phyloP scores from a whole-genome alignment of 139 green algal genomes.

The Bryopsis sp. region DNA sequence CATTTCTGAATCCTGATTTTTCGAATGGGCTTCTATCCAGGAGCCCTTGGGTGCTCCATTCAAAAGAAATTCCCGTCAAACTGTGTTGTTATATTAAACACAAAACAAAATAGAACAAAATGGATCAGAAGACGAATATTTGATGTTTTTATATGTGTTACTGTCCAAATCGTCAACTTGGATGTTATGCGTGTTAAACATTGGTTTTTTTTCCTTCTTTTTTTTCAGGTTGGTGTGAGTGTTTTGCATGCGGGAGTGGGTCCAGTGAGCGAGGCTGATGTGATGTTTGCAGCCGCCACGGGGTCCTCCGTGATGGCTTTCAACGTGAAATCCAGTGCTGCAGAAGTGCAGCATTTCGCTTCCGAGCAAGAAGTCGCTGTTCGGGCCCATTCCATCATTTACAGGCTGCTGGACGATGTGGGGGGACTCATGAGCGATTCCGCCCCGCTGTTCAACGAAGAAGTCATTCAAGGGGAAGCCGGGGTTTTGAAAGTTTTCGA shows the following conservation, averaged over 20 bases:
- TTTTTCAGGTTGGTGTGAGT: constrained; percentile 28
- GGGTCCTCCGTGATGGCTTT: constrained; percentile 65
- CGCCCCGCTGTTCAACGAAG: constrained; percentile 15
- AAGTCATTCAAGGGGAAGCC: constrained; percentile 38
- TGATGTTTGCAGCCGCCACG: constrained; percentile 55
- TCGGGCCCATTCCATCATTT: constrained; percentile 62
- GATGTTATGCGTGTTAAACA: background rate
- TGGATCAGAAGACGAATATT: too few relatives aligned
- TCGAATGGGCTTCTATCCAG: too few relatives aligned
- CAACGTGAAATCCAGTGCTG: constrained; percentile 42
- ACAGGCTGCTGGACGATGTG: constrained; percentile 65
- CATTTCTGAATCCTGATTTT: too few relatives aligned
- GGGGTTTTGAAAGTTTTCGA: constrained; percentile 40
- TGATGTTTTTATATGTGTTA: too few relatives aligned
- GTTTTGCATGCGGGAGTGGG: constrained; percentile 62
- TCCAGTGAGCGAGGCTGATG: constrained; percentile 51
- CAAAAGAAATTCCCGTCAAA: too few relatives aligned
- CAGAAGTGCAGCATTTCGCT: constrained; percentile 29
- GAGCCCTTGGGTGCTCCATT: too few relatives aligned
- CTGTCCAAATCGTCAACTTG: too few relatives aligned
- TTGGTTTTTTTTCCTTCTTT: background rate
- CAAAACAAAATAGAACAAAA: too few relatives aligned
- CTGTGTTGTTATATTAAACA: too few relatives aligned
- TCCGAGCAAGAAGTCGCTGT: constrained; percentile 40
- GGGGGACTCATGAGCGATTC: constrained; percentile 18